Evolutionary conservation across 306 rosid genomes (phyloP).

Genomic region (Rosa multiflora): DNA sequence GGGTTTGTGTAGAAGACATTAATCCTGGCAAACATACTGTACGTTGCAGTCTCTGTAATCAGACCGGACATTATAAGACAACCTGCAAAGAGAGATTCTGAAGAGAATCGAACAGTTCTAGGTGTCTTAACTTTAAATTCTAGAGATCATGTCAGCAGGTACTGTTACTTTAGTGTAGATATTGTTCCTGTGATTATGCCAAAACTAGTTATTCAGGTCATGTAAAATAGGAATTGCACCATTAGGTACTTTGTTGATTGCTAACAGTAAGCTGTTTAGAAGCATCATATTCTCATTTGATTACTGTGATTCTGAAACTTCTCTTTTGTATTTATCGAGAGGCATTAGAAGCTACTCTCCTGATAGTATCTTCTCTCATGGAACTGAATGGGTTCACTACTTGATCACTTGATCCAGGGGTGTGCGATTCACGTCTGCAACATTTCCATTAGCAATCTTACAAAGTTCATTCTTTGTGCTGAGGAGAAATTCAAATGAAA

Average conservation of each 20-base stretch:
- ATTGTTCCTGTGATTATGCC: slow-evolving; percentile 27
- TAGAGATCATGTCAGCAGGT: slow-evolving; percentile 19
- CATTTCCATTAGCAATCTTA: background rate
- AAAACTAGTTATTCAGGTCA: slow-evolving; percentile 25
- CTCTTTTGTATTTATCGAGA: background rate
- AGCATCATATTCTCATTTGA: background rate
- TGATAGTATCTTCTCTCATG: too few species aligned
- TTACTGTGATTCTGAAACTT: background rate
- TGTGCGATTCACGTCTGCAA: background rate
- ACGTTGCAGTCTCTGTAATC: slow-evolving; percentile 86
- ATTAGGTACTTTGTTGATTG: background rate
- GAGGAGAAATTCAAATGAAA: background rate
- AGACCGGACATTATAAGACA: slow-evolving; percentile 93
- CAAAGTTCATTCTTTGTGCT: background rate
- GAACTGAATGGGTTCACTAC: background rate
- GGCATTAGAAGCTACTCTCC: background rate
- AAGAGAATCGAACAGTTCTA: slow-evolving; percentile 66
- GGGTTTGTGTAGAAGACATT: slow-evolving; percentile 67
- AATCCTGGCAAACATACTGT: slow-evolving; percentile 85
- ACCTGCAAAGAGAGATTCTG: slow-evolving; percentile 71
- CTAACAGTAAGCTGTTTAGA: background rate
- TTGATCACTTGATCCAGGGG: background rate
- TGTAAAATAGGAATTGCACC: slow-evolving; percentile 34
- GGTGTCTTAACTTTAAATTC: slow-evolving; percentile 40
- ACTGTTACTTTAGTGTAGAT: slow-evolving; percentile 22